Percentiles rank a stretch among this genome's conserved stretches.
Evolutionary conservation across 2,329 filamentous ascomycete species (phyloP).

Genomic region (Venturiaceae sp.): DNA sequence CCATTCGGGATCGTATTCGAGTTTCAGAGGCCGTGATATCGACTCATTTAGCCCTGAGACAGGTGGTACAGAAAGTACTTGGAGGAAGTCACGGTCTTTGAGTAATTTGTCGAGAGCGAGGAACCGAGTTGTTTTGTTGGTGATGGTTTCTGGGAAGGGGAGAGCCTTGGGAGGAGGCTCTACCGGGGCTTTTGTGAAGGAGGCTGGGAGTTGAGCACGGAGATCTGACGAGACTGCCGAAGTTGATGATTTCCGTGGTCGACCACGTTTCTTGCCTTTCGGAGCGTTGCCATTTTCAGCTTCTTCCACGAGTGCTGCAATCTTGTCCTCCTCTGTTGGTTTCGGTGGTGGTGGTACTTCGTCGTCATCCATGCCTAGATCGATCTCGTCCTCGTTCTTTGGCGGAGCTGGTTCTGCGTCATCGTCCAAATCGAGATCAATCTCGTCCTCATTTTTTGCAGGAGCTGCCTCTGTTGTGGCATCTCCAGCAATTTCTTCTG

Average conservation of each 20-base stretch:
- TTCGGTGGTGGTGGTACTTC: conserved; percentile 22
- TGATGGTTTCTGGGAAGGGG: conserved; percentile 61
- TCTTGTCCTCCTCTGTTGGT: conserved; percentile 26
- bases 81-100: conserved; percentile 69
- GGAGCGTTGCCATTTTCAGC: conserved; percentile 14
- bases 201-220: conserved; percentile 10
- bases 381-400: conserved; percentile 60
- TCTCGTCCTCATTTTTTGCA: conserved; percentile 21
- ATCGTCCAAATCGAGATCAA: conserved; percentile 13
- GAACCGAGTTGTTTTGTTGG: conserved; percentile 73
- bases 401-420: conserved; percentile 13
- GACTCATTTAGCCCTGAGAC: conserved; percentile 21
- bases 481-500: background rate
- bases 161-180: background rate
- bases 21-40: conserved; percentile 40
- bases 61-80: conserved; percentile 58
- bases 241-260: conserved; percentile 16
- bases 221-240: conserved; percentile 6
- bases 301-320: conserved; percentile 15
- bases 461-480: background rate
- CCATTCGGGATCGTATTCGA: conserved; percentile 91
- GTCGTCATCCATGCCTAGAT: conserved; percentile 47
- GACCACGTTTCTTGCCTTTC: conserved; percentile 23
- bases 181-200: conserved; percentile 24
- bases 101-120: conserved; percentile 88